Evolutionary conservation across 768 basidiomycete genomes (phyloP).

Genomic region (Suillus subalutaceus): DNA sequence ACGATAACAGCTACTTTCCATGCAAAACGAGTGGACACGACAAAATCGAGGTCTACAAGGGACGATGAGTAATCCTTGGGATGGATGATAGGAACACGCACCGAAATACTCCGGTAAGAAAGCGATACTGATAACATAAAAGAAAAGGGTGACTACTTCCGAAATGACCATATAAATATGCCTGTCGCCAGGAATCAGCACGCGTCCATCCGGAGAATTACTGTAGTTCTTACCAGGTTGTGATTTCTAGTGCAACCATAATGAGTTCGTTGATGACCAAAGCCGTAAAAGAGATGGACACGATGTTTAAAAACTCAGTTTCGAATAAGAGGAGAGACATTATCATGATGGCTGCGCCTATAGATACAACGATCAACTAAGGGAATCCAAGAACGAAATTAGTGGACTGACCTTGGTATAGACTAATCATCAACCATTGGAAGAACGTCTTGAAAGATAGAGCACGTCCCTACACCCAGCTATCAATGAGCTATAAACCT

Average conservation of each 20-base stretch:
- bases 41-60: conserved; percentile 83
- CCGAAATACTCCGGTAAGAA: conserved; percentile 98
- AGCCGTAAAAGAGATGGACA: conserved; percentile 97
- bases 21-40: conserved; percentile 82
- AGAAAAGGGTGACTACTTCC: conserved; percentile 83
- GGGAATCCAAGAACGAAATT: conserved; percentile 6
- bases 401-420: conserved; percentile 81
- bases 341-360: conserved; percentile 98
- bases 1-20: conserved; percentile 98
- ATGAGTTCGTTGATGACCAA: conserved; percentile 95
- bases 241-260: conserved; percentile 98
- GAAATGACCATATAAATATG: conserved; percentile 95
- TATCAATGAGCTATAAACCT: conserved; percentile 7
- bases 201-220: background rate
- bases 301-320: conserved; percentile 96
- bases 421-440: conserved; percentile 94
- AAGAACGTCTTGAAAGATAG: conserved; percentile 99
- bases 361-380: background rate
- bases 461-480: conserved; percentile 74
- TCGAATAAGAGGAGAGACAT: conserved; percentile 96
- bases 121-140: conserved; percentile 90
- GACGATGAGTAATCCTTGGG: conserved; percentile 10
- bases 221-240: conserved; percentile 72
- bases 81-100: conserved; percentile 41
- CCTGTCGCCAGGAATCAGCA: conserved; percentile 44